Evolutionary conservation across 2,329 filamentous ascomycete species (phyloP).

Genomic region (Ophiostoma populinum): DNA sequence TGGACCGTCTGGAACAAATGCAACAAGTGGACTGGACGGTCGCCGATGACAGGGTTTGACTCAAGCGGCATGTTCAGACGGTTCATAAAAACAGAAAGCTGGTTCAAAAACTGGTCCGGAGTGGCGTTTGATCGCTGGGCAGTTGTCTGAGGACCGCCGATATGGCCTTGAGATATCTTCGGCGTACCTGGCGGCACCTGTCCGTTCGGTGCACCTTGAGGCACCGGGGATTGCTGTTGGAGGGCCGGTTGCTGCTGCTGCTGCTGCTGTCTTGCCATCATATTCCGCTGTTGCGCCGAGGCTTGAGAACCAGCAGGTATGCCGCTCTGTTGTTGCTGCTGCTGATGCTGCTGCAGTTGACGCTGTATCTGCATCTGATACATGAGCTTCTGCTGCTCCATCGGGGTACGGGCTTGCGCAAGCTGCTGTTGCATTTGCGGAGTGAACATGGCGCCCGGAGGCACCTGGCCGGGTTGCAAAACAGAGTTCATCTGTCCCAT

Average conservation of each 20-base stretch:
- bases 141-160: slow-evolving; percentile 11
- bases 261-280: slow-evolving; percentile 15
- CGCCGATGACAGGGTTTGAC: slow-evolving; percentile 52
- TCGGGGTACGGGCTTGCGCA: slow-evolving; percentile 31
- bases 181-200: slow-evolving; percentile 30
- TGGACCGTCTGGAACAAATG: slow-evolving; percentile 63
- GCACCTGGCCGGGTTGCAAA: slow-evolving; percentile 26
- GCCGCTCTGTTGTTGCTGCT: slow-evolving; percentile 22
- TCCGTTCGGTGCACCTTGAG: slow-evolving; percentile 29
- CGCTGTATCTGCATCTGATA: slow-evolving; percentile 76
- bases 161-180: slow-evolving; percentile 9
- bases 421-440: slow-evolving; percentile 21
- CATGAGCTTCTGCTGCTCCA: slow-evolving; percentile 59
- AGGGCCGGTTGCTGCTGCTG: slow-evolving; percentile 19
- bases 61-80: slow-evolving; percentile 59
- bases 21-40: slow-evolving; percentile 57
- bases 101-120: slow-evolving; percentile 58
- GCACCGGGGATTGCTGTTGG: slow-evolving; percentile 10
- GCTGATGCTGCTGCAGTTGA: slow-evolving; percentile 46
- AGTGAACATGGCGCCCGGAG: slow-evolving; percentile 19
- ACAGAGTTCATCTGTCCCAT: slow-evolving; percentile 17
- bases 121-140: slow-evolving; percentile 21
- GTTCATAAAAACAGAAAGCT: slow-evolving; percentile 61
- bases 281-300: slow-evolving; percentile 20
- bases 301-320: too few species aligned